Percentiles rank a stretch among this genome's conserved stretches.
phyloP scores from a whole-genome alignment of 108 stramenopile species.

The Epithemia pelagica region DNA sequence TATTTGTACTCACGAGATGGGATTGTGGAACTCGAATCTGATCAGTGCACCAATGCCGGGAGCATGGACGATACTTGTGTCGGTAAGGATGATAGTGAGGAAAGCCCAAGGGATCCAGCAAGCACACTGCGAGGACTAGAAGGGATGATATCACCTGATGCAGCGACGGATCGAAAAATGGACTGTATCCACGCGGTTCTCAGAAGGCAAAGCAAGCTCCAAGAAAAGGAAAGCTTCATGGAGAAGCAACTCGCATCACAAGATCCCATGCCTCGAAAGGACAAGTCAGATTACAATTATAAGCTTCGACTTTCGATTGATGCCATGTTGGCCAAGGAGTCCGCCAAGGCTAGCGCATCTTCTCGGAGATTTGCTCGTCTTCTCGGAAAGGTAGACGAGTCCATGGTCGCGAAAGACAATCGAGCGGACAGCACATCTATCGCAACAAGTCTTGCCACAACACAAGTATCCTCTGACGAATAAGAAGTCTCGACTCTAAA shows the following conservation, averaged over 20 bases:
- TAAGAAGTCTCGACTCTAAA: too few species aligned
- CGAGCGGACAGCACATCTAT: too few species aligned
- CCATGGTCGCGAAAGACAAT: not conserved
- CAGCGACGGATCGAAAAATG: not conserved
- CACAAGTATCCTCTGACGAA: too few species aligned
- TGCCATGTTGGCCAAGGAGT: not conserved
- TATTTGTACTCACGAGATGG: not conserved
- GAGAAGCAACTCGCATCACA: too few species aligned
- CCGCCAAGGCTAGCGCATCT: not conserved
- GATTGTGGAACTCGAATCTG: not conserved
- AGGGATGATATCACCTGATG: not conserved
- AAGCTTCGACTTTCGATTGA: not conserved
- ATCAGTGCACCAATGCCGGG: not conserved
- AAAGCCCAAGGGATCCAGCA: not conserved
- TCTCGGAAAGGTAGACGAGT: not conserved
- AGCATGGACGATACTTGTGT: not conserved
- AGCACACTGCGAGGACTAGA: not conserved
- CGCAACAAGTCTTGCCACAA: too few species aligned
- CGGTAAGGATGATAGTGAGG: not conserved
- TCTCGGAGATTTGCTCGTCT: not conserved
- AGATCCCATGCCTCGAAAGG: too few species aligned
- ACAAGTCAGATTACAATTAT: too few species aligned
- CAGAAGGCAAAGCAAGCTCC: not conserved
- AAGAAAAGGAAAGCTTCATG: not conserved
- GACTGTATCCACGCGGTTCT: not conserved